phyloP scores from a whole-genome alignment of 1,284 basidiomycete genomes.

The Ganoderma boninense region DNA sequence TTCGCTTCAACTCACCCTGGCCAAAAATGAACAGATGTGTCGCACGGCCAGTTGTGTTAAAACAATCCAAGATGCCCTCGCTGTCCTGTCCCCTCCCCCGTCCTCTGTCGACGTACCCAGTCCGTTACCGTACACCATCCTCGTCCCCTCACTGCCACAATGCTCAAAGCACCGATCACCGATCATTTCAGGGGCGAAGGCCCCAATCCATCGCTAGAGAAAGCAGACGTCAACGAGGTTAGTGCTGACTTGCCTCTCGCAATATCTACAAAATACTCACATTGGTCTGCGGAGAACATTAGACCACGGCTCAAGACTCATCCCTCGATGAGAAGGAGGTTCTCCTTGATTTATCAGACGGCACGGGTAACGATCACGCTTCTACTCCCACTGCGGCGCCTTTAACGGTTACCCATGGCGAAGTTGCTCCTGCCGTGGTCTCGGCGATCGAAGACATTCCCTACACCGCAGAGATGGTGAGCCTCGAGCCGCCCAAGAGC shows the following conservation, averaged over 20 bases:
- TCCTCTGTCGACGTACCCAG: slow-evolving; percentile 52
- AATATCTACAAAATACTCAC: background rate
- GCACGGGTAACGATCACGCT: background rate
- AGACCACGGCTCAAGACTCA: background rate
- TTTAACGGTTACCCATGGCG: slow-evolving; percentile 37
- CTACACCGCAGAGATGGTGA: slow-evolving; percentile 54
- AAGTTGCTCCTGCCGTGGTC: slow-evolving; percentile 39
- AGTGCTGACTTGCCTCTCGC: background rate
- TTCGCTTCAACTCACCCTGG: background rate
- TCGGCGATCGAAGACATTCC: slow-evolving; percentile 54
- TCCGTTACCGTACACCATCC: slow-evolving; percentile 55
- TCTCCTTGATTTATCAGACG: background rate
- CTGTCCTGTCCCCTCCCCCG: slow-evolving; percentile 50
- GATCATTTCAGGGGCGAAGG: slow-evolving; percentile 26
- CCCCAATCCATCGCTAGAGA: background rate
- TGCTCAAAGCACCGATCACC: slow-evolving; percentile 49
- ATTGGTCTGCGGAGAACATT: background rate
- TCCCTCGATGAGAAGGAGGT: slow-evolving; percentile 9
- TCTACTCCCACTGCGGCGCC: slow-evolving; percentile 19
- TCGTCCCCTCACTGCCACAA: slow-evolving; percentile 37
- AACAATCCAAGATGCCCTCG: slow-evolving; percentile 55
- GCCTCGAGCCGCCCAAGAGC: slow-evolving; percentile 52
- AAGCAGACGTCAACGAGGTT: slow-evolving; percentile 16
- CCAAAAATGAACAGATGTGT: background rate
- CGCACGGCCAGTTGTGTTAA: slow-evolving; percentile 55